Evolutionary conservation across 495 filamentous ascomycete genomes (phyloP).

Genomic region (Penicillium psychrofluorescens): DNA sequence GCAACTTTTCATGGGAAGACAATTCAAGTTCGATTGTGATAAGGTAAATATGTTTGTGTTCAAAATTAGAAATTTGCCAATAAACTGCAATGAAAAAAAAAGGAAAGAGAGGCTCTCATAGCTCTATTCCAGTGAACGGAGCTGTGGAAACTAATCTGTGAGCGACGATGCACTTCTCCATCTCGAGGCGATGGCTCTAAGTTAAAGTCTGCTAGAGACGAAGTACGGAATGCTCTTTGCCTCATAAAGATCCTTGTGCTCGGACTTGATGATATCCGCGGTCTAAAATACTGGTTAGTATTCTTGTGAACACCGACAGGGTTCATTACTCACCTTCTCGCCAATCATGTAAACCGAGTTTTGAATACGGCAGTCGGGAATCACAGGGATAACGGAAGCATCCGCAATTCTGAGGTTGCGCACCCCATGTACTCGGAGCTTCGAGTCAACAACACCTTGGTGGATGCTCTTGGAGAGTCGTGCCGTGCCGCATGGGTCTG

Average conservation of each 20-base stretch:
- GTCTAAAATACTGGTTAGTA: slow-evolving; percentile 8
- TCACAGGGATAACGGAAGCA: slow-evolving; percentile 24
- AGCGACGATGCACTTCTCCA: too few species aligned
- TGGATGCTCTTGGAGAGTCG: slow-evolving; percentile 43
- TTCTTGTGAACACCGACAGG: background rate
- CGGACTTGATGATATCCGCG: slow-evolving; percentile 26
- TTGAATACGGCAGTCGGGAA: slow-evolving; percentile 31
- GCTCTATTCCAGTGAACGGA: too few species aligned
- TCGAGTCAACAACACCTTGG: slow-evolving; percentile 44
- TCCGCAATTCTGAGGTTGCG: slow-evolving; percentile 43
- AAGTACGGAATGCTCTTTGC: slow-evolving; percentile 11
- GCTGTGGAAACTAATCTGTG: too few species aligned
- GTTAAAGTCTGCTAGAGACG: slow-evolving; percentile 7
- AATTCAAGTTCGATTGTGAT: too few species aligned
- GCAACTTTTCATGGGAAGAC: too few species aligned
- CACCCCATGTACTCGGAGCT: slow-evolving; percentile 47
- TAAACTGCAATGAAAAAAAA: too few species aligned
- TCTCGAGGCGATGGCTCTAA: too few species aligned
- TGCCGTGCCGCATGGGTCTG: slow-evolving; percentile 42
- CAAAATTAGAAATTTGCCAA: too few species aligned
- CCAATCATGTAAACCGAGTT: slow-evolving; percentile 50
- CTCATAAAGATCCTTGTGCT: slow-evolving; percentile 23
- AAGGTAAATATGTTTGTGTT: too few species aligned
- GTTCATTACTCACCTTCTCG: slow-evolving; percentile 32
- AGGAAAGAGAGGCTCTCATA: too few species aligned